Evolutionary conservation across 306 rosid species (phyloP), one percentile per base, ranked within the genome.

Genomic region (Benincasa hispida): DNA sequence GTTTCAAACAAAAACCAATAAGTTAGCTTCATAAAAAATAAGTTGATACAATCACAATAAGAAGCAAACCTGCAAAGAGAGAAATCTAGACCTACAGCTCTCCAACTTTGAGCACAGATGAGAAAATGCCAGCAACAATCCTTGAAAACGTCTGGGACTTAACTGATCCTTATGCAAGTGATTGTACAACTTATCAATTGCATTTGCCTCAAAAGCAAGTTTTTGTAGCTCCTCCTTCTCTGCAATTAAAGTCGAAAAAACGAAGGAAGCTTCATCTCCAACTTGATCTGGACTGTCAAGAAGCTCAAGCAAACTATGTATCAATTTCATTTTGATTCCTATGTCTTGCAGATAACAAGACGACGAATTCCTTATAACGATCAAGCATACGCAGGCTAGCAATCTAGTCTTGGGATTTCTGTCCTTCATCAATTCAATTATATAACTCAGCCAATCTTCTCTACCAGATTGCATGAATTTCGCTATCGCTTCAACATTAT

Each of bases 101-200:
- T 94, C 99, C 91, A 92, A 84, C 76, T 88, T 89, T 83, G 97
- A 92, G 92, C 99, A 94, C 56, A 94, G 84, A 79, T 89, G 89
- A 61, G 93, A 93, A 83, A 94, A 78, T 48, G 88, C 97, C 81
- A 89, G 81, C 86, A 89, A 85, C 62, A 88, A 61, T 83, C 99
- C 99, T 84, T 92, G 89, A 82, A 86, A 84, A 54, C 96, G 93
- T 84, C 85, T 94, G 67, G 96, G 87, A 78, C 82, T 79, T 24
- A 83, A 76, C 41, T 57, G 72, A 77, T 48, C 39, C 21, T 84
- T 90, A 81, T 87, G 92, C 89, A 94, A 86, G 82, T 86, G 86
- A 78, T 68, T 81, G 86, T 81, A 81, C 72, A 94, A 85, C 84
- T 89, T 94, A 80, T 94, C 91, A 60, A 94, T 84, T 80, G 99